phyloP scores from a whole-genome alignment of 768 basidiomycete genomes.

The Neoboletus magnificus region DNA sequence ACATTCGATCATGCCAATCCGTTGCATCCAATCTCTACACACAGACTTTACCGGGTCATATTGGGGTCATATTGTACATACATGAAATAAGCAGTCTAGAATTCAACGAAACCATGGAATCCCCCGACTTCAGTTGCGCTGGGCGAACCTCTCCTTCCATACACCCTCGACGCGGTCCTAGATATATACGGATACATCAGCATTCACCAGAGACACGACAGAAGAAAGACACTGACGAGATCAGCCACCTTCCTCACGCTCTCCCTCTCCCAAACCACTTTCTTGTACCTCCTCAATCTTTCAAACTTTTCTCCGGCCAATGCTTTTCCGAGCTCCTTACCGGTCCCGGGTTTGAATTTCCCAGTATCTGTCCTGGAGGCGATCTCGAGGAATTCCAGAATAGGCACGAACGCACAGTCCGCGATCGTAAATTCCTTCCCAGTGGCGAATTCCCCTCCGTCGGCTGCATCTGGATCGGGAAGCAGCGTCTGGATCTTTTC shows the following conservation, averaged over 20 bases:
- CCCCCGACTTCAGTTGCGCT: background rate
- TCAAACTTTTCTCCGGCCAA: constrained; percentile 44
- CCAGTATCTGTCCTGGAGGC: constrained; percentile 48
- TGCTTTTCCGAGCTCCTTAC: constrained; percentile 39
- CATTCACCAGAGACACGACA: background rate
- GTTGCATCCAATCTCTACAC: no score
- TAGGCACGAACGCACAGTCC: constrained; percentile 56
- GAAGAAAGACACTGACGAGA: background rate
- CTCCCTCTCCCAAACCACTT: constrained; percentile 42
- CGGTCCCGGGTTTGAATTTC: constrained; percentile 45
- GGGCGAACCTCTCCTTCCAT: background rate
- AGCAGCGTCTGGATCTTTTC: constrained; percentile 1
- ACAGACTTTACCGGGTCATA: no score
- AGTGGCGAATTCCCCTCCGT: constrained; percentile 35
- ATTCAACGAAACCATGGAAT: no score
- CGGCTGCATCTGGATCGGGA: constrained; percentile 38
- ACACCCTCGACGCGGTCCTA: background rate
- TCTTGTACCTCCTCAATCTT: constrained; percentile 46
- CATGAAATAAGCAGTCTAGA: background rate
- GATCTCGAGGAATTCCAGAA: constrained; percentile 46
- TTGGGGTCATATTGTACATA: no score
- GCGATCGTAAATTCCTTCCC: constrained; percentile 53
- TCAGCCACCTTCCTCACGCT: constrained; percentile 6
- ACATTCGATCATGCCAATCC: background rate
- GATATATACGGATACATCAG: background rate